Evolutionary conservation across 805 yeast genomes (phyloP).

Genomic region (Sugiyamaella mastotermitis): DNA sequence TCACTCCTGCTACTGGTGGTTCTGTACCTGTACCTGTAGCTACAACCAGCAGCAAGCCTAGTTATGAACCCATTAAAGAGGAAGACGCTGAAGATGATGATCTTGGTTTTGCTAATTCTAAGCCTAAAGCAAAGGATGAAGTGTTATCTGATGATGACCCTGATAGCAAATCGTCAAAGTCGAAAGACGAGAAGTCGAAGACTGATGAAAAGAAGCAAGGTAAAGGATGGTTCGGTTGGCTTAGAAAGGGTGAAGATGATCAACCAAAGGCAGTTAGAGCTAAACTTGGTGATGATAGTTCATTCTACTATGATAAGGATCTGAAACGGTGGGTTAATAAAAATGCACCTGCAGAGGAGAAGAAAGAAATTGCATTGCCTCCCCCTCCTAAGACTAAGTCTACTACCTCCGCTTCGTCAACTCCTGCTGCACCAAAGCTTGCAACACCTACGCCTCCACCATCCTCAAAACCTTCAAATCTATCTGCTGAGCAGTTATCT

Average conservation of each 20-base stretch:
- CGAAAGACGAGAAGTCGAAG: slow-evolving; percentile 15
- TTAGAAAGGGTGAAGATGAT: slow-evolving; percentile 45
- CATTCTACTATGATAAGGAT: slow-evolving; percentile 75
- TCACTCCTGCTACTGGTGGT: slow-evolving; percentile 6
- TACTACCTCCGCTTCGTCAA: slow-evolving; percentile 5
- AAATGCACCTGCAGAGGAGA: slow-evolving; percentile 35
- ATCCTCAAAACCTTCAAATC: slow-evolving; percentile 2
- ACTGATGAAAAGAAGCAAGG: slow-evolving; percentile 18
- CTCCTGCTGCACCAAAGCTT: slow-evolving; percentile 5
- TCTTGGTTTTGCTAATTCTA: slow-evolving; percentile 12
- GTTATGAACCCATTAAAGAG: slow-evolving; percentile 7
- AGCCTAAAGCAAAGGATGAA: slow-evolving; percentile 9
- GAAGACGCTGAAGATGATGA: slow-evolving; percentile 19
- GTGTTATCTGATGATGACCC: slow-evolving; percentile 20
- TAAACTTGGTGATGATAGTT: slow-evolving; percentile 72
- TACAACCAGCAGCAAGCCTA: too few species aligned
- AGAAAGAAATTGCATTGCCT: slow-evolving; percentile 56
- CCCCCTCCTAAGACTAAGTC: slow-evolving; percentile 53
- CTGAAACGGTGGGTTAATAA: slow-evolving; percentile 82
- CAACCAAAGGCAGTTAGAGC: slow-evolving; percentile 78
- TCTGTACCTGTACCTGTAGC: slow-evolving; percentile 7
- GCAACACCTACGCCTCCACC: slow-evolving; percentile 15
- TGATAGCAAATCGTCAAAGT: slow-evolving; percentile 11
- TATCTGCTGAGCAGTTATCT: too few species aligned
- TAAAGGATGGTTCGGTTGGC: slow-evolving; percentile 53